A percentile compares a stretch with the other conserved stretches of the same genome.
Conservation (phyloP, 352 stramenopile species). For the Peronospora farinosa region DNA sequence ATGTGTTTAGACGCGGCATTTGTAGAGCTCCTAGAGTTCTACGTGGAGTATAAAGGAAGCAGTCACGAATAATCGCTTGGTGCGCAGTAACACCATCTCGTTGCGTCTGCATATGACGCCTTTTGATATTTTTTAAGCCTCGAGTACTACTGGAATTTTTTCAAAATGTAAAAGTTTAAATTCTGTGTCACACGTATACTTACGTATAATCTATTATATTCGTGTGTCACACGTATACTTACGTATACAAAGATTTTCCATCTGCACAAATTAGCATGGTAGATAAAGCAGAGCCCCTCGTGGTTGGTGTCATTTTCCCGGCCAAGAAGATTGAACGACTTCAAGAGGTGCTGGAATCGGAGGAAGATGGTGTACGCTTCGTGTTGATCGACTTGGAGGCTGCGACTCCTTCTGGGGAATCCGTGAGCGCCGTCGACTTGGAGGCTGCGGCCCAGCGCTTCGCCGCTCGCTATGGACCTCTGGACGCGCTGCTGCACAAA, state of each 20-base stretch:
- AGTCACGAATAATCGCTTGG: no score
- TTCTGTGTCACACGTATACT: no score
- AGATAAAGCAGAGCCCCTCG: slow-evolving; percentile 18
- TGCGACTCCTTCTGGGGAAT: slow-evolving; percentile 14
- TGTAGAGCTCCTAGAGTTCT: no score
- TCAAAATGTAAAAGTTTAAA: no score
- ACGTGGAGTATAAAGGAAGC: no score
- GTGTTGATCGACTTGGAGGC: slow-evolving; percentile 68
- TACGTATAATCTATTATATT: no score
- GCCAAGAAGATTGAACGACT: slow-evolving; percentile 79
- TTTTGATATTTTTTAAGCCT: no score
- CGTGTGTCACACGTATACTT: background rate
- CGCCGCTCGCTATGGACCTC: slow-evolving; percentile 30
- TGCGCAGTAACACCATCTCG: no score
- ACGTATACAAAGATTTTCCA: background rate
- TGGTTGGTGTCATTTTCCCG: slow-evolving; percentile 75
- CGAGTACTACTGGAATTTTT: no score
- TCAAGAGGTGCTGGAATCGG: slow-evolving; percentile 47
- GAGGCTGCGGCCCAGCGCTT: slow-evolving; percentile 24
- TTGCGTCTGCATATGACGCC: no score
- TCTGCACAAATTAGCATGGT: slow-evolving; percentile 6
- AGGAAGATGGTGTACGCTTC: slow-evolving; percentile 50
- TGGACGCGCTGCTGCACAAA: slow-evolving; percentile 76
- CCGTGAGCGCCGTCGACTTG: slow-evolving; percentile 24
- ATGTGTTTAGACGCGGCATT: no score